Evolutionary conservation across 2,329 filamentous ascomycete species (phyloP).

Genomic region (Penicillium griseofulvum): DNA sequence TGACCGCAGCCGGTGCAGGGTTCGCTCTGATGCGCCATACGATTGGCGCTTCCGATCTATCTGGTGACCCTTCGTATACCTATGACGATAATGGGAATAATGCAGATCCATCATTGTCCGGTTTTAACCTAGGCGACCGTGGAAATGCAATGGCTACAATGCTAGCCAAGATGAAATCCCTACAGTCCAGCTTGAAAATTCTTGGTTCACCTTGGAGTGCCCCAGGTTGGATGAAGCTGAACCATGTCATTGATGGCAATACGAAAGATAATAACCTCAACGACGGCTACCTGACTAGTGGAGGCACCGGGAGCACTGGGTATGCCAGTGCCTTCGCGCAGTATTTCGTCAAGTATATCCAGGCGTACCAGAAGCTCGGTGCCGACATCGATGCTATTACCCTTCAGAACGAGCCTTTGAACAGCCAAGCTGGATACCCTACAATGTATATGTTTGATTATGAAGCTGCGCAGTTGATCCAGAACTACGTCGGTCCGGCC

Average conservation of each 20-base stretch:
- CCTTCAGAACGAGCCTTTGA: conserved; percentile 42
- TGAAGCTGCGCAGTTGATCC: conserved; percentile 34
- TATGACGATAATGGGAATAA: conserved; percentile 40
- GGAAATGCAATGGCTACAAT: conserved; percentile 40
- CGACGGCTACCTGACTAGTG: conserved; percentile 25
- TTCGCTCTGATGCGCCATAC: conserved; percentile 43
- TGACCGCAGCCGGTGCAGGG: conserved; percentile 35
- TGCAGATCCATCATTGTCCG: conserved; percentile 31
- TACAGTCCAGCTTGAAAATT: conserved; percentile 36
- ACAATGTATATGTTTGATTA: conserved; percentile 40
- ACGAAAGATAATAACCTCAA: conserved; percentile 35
- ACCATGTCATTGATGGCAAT: conserved; percentile 30
- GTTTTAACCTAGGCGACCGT: conserved; percentile 34
- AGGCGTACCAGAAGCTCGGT: conserved; percentile 33
- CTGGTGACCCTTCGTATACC: conserved; percentile 33
- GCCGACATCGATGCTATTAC: conserved; percentile 37
- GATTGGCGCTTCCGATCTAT: conserved; percentile 39
- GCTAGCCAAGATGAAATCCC: conserved; percentile 36
- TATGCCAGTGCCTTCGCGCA: conserved; percentile 33
- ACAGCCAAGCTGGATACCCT: conserved; percentile 38
- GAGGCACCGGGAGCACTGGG: conserved; percentile 28
- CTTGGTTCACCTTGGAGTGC: conserved; percentile 40
- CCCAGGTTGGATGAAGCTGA: conserved; percentile 44
- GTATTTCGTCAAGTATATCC: conserved; percentile 41
- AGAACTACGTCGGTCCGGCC: conserved; percentile 31